Evolutionary conservation across 768 basidiomycete species (phyloP).

Genomic region (Galerina sulciceps): DNA sequence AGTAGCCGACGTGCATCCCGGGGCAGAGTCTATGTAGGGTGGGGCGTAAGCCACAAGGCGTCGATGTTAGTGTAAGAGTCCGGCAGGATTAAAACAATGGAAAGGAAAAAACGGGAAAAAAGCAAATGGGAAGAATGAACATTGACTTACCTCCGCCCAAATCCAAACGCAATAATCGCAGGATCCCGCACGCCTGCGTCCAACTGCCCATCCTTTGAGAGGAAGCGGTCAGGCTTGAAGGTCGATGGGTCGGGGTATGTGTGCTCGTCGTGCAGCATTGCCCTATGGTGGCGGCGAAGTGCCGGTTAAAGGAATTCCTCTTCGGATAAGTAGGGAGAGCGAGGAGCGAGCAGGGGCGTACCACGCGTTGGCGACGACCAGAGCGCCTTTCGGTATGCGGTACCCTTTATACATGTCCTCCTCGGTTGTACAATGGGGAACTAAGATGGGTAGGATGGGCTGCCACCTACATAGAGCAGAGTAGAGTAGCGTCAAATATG

Average conservation of each 20-base stretch:
- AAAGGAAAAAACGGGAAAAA: no score
- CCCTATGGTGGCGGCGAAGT: conserved; percentile 29
- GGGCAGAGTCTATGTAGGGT: conserved; percentile 36
- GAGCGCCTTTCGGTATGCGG: conserved; percentile 33
- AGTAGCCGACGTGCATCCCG: conserved; percentile 34
- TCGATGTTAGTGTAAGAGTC: neutral
- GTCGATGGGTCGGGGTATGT: conserved; percentile 40
- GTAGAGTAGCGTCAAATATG: neutral
- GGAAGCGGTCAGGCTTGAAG: conserved; percentile 45
- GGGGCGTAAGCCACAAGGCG: neutral
- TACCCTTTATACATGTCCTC: conserved; percentile 37
- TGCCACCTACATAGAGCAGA: neutral
- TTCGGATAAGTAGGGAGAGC: neutral
- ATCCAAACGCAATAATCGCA: conserved; percentile 38
- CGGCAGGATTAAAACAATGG: no score
- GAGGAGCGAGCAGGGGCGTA: conserved; percentile 2
- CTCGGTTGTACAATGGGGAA: conserved; percentile 22
- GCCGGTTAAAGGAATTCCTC: neutral
- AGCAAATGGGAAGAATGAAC: no score
- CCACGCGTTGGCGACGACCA: conserved; percentile 38
- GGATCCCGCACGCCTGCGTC: conserved; percentile 27
- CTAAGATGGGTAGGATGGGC: conserved; percentile 2
- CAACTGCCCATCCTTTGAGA: conserved; percentile 21
- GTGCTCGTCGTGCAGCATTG: conserved; percentile 40
- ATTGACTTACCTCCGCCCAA: conserved; percentile 38